Base-by-base conservation (phyloP, 176 grass and related monocot genomes). In the Oryza meridionalis region DNA sequence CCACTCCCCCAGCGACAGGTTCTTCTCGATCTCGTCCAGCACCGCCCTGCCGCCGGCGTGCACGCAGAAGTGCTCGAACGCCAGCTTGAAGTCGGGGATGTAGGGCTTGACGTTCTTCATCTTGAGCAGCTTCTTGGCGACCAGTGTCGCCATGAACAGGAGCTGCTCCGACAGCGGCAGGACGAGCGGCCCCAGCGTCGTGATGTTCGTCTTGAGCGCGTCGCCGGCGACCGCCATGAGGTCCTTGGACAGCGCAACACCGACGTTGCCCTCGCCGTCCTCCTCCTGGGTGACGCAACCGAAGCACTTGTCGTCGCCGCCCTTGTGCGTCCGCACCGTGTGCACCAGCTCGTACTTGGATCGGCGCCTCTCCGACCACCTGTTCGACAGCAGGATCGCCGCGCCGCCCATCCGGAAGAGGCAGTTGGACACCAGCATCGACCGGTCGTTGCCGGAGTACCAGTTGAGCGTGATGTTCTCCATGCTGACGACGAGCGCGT, bases 21-120 rank as follows among this genome's bases (percentile, higher is more conserved):
- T 94, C 90, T 97, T 92, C 86, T 97, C 92, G 16, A 97, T 86
- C 73, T 82, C 84, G 68, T 85, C 81, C 26, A 87, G 72, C 11
- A 86, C 84, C 7, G 38, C 84, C 2, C 78, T 73, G 0, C 88
- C 83, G 2, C 81, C 88, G 3, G 82, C 88, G 38, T 96, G 94
- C 49, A 96, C 88, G 91, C 94, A 96, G 78, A 96, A 86, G 46
- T 96, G 94, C 64, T 96, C 91, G 84, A 96, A 96, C 31, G 88
- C 94, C 2, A 94, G 88, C 90, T 94, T 97, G 83, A 97, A 97
- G 55, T 97, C 88, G 17, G 92, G 94, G 76, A 94, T 97, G 81
- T 97, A 97, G 0, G 88, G 90, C 88, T 92, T 97, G 26, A 86
- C 70, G 88, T 94, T 97, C 88, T 91, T 97, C 92, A 92, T 87